Conservation (phyloP, 2,329 filamentous ascomycete species). For the Epichloe aotearoae region DNA sequence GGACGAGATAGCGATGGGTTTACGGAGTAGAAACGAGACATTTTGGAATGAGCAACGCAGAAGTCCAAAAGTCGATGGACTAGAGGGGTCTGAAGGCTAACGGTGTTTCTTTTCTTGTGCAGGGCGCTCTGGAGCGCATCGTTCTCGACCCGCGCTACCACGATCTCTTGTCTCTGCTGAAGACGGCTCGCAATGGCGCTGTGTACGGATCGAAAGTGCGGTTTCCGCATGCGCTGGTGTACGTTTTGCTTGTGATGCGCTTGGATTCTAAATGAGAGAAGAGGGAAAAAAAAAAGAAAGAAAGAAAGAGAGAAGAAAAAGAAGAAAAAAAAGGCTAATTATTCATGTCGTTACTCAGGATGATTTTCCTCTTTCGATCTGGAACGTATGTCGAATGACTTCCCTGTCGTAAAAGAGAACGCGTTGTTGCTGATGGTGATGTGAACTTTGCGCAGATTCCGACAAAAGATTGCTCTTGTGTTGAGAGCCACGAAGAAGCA, state of each 20-base stretch:
- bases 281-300: no score
- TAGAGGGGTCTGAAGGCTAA: neutral
- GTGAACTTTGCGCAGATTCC: conserved; percentile 31
- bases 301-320: neutral
- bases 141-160: conserved; percentile 76
- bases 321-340: neutral
- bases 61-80: no score
- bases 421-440: neutral
- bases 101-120: neutral
- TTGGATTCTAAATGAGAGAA: neutral
- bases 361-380: conserved; percentile 93
- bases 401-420: neutral
- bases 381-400: conserved; percentile 50
- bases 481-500: conserved; percentile 80
- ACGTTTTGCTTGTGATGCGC: conserved; percentile 14
- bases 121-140: conserved; percentile 53
- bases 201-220: conserved; percentile 97
- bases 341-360: conserved; percentile 34
- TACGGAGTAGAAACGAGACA: no score
- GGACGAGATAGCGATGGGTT: neutral
- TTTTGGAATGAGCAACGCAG: no score
- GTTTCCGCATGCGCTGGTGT: conserved; percentile 91
- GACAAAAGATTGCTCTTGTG: conserved; percentile 65
- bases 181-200: conserved; percentile 89
- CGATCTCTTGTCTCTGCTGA: conserved; percentile 71